phyloP scores from a whole-genome alignment of 257 asterid species.

The Fraxinus quadrangulata region DNA sequence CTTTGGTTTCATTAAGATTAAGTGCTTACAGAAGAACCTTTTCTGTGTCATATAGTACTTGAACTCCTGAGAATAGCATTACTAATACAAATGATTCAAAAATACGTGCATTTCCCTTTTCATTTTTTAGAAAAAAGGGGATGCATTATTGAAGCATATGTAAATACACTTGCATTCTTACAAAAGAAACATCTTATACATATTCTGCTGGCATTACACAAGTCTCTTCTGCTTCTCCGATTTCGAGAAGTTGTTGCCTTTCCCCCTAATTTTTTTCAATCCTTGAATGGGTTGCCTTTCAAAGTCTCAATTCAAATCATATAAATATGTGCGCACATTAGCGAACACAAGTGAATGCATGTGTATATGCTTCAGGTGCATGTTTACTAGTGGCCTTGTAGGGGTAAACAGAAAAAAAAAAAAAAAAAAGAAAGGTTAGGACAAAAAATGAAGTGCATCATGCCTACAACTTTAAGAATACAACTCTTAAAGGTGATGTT shows the following conservation, averaged over 20 bases:
- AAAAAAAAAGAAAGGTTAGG: no score
- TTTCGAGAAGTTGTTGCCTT: constrained; percentile 2
- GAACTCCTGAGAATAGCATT: background rate
- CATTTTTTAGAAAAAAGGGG: background rate
- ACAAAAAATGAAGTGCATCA: background rate
- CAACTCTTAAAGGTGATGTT: background rate
- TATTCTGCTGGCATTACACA: background rate
- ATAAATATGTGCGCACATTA: no score
- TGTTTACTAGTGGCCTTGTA: background rate
- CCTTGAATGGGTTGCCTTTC: background rate
- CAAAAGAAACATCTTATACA: background rate
- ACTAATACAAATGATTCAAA: background rate
- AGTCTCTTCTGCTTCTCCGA: background rate
- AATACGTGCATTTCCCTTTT: background rate
- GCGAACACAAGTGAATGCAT: no score
- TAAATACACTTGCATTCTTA: background rate
- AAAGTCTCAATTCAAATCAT: background rate
- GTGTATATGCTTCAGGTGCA: background rate
- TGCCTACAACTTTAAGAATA: background rate
- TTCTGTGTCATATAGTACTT: background rate
- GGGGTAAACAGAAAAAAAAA: no score
- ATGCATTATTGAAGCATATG: constrained; percentile 12
- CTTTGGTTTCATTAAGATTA: background rate
- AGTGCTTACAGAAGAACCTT: background rate
- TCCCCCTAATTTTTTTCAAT: no score